phyloP scores from a whole-genome alignment of 2,329 filamentous ascomycete genomes.

The Tympanopsis confertula region DNA sequence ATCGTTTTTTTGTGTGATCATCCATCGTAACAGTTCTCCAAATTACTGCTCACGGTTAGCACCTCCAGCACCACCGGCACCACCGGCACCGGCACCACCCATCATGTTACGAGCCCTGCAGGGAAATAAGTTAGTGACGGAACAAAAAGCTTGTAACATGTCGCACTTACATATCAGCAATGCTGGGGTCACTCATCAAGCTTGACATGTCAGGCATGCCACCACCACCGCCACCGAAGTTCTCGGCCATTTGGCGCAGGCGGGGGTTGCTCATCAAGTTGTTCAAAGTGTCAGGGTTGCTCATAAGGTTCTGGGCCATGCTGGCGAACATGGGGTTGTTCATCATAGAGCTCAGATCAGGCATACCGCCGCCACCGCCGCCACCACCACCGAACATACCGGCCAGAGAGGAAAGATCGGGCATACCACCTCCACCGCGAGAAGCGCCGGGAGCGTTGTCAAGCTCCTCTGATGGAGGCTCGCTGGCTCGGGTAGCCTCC shows the following conservation, averaged over 20 bases:
- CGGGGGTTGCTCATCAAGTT: slow-evolving; percentile 92
- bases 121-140: too few relatives aligned
- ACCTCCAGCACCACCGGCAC: too few relatives aligned
- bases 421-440: slow-evolving; percentile 41
- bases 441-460: neutral
- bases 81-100: too few relatives aligned
- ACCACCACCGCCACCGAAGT: slow-evolving; percentile 62
- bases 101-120: too few relatives aligned
- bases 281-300: slow-evolving; percentile 82
- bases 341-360: slow-evolving; percentile 79
- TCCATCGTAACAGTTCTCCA: too few relatives aligned
- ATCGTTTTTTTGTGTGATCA: too few relatives aligned
- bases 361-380: slow-evolving; percentile 73
- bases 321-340: slow-evolving; percentile 95
- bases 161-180: slow-evolving; percentile 92
- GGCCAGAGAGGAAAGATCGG: slow-evolving; percentile 57
- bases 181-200: slow-evolving; percentile 83
- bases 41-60: too few relatives aligned
- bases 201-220: slow-evolving; percentile 80
- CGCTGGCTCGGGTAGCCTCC: slow-evolving; percentile 54
- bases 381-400: slow-evolving; percentile 62
- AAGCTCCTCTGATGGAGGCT: slow-evolving; percentile 2
- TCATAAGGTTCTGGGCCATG: slow-evolving; percentile 97
- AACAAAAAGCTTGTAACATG: too few relatives aligned
- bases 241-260: slow-evolving; percentile 75